Evolutionary conservation across 306 rosid genomes (phyloP), one percentile per base, ranked within the genome.

Genomic region (Amphicarpaea edgeworthii): DNA sequence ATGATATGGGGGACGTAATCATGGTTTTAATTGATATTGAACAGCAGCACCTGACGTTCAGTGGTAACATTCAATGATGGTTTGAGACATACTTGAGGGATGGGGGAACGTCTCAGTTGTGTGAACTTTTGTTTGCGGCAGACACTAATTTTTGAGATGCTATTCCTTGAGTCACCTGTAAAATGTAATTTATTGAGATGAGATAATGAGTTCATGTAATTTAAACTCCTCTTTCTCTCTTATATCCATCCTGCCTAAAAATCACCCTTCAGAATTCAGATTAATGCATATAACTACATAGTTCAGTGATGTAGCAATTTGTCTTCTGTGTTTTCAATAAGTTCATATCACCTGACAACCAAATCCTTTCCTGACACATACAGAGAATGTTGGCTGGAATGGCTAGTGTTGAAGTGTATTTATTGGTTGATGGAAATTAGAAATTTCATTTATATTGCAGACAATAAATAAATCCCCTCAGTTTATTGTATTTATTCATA

Each of bases 91-190:
- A 34, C 79, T 72, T 54, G 73, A 63, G 75, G 82, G 82, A 82
- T 65, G 70, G 69, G 12, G 59, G 69, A 42, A 53, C 66, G 43
- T 69, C 85, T 79, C 83, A 62, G 77, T 71, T 79, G 62, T 80
- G 77, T 72, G 40, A 57, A 76, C 79, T 77, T 72, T 38, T 80
- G 84, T 65, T 59, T 49, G 47, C 37, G 73, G 82, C 85, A 55
- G 79, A 47, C 53, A 37, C 82, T 80, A 43, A 71, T 77, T 82
- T 69, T 77, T 76, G 75, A 82, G 82, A 82, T 76, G 78, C 75
- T 81, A 54, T 81, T 76, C 82, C 82, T 82, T 71, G 76, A 45
- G 79, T 76, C 68, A 38, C 76, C 26, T 72, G 76, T 72, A 72
- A 71, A 58, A 72, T 80, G 66, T 83, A 54, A 78, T 84, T 76